Evolutionary conservation across 78 protist species (phyloP), one percentile per base, ranked within the genome.

Genomic region (Emiliania huxleyi): DNA sequence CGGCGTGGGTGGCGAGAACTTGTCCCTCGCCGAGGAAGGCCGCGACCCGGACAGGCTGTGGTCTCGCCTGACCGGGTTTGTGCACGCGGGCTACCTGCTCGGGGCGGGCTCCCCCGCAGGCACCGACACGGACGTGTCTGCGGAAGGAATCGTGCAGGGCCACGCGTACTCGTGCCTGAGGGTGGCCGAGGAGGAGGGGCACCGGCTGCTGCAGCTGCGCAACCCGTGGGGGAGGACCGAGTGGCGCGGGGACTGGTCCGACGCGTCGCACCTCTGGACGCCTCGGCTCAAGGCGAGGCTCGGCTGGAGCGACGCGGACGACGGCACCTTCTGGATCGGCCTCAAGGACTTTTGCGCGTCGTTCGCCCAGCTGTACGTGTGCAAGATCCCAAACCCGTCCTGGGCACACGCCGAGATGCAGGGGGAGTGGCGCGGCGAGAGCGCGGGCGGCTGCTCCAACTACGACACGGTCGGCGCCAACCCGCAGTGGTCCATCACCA

Each of bases 191-290:
- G 56, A 43, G 35, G 91, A 8, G 35, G n/a, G 12, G 45, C 0
- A 0, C 19, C 43, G 90, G 33, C 44, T 94, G 8, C 22, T 94
- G 11, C 37, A 69, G 44, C 29, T 84, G 40, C 92, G 96, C 35
- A 95, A 95, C 71, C 96, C 96, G 44, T 95, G 96, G 96, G 96
- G 96, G 42, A 12, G 37, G 25, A 38, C 23, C 35, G 96, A 95
- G 45, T 95, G 96, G 96, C 42, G 1, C 23, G 96, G 96, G 43
- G 94, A 43, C 71, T 95, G 90, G 94, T 25, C 69, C 22, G 95
- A 91, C 90, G 23, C 42, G 22, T 43, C 83, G 18, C 89, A 89
- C n/a, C 33, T 49, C 8, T 95, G 96, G 96, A 95, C 95, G 4
- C 44, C 37, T 45, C 12, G 18, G 37, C 79, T 91, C 46, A 90